These are phyloP conservation scores for Earliella scabrosa DNA, from an alignment of 1,284 basidiomycete species.

Conservation along the genomic window DNA sequence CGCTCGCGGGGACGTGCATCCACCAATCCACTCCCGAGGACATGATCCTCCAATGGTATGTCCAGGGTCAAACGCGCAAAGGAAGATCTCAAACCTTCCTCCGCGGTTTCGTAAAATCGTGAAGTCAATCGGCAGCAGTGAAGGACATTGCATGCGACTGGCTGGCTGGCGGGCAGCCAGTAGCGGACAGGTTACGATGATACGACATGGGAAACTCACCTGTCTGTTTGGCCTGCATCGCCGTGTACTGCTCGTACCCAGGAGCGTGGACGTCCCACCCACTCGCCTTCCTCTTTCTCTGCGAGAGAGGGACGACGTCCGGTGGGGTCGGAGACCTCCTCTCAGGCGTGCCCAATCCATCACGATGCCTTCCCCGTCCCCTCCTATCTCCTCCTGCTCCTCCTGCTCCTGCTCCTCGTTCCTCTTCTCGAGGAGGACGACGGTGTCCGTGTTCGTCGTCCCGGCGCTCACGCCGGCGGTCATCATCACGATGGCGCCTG, in stretches of 20 bases:
- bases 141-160: neutral
- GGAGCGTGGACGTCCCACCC: constrained; percentile 97
- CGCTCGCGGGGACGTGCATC: too few relatives aligned
- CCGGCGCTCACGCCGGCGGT: constrained; percentile 41
- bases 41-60: neutral
- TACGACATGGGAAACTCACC: constrained; percentile 52
- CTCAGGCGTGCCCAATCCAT: constrained; percentile 70
- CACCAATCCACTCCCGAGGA: too few relatives aligned
- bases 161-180: neutral
- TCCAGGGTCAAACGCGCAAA: neutral
- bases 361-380: constrained; percentile 36
- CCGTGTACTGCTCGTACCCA: constrained; percentile 94
- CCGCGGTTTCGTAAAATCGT: neutral
- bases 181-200: neutral
- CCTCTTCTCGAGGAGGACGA: constrained; percentile 36
- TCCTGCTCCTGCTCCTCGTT: too few relatives aligned
- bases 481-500: constrained; percentile 50
- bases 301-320: constrained; percentile 81
- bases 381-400: too few relatives aligned
- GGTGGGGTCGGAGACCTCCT: constrained; percentile 91
- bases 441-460: constrained; percentile 38
- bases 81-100: neutral
- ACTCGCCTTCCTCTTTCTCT: constrained; percentile 85
- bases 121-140: neutral
- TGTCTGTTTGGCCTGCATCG: constrained; percentile 96